Conservation (phyloP, 2,329 filamentous ascomycete genomes). For the Apiospora rasikravindrae region DNA sequence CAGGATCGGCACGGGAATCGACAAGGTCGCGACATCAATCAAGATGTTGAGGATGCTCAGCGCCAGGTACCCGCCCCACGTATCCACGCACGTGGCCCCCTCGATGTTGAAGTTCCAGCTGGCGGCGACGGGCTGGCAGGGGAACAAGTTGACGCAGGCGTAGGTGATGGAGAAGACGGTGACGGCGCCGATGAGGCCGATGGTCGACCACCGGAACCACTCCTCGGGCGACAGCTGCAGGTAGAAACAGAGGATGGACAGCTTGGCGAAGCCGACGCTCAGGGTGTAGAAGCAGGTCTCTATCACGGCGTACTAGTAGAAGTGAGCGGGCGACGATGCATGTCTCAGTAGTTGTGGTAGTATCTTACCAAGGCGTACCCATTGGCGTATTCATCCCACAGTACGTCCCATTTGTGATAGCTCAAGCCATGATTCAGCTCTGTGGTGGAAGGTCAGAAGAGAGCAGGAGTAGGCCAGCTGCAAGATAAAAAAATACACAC, state of each 20-base stretch:
- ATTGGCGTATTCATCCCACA: constrained; percentile 10
- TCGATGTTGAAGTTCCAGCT: constrained; percentile 16
- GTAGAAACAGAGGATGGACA: constrained; percentile 20
- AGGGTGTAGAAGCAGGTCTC: constrained; percentile 19
- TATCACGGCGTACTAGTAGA: constrained; percentile 6
- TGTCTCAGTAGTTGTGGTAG: too few species aligned
- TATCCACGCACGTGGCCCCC: background rate
- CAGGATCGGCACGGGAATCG: constrained; percentile 15
- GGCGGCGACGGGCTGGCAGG: constrained; percentile 18
- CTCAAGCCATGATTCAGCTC: constrained; percentile 18
- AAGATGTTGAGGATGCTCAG: constrained; percentile 20
- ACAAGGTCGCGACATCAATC: constrained; percentile 5
- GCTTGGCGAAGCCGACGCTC: constrained; percentile 17
- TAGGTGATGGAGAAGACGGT: constrained; percentile 17
- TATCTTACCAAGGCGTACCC: constrained; percentile 21
- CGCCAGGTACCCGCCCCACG: constrained; percentile 16
- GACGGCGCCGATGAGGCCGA: constrained; percentile 16
- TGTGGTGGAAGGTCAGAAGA: background rate
- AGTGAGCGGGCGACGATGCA: too few species aligned
- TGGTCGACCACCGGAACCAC: constrained; percentile 18
- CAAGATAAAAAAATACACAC: background rate
- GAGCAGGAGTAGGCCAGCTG: background rate
- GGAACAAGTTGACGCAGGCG: constrained; percentile 18
- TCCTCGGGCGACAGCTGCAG: constrained; percentile 15
- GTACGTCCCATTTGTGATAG: constrained; percentile 22